These are phyloP conservation scores for Phytophthora agathidicida DNA, from an alignment of 352 stramenopile genomes.

Conservation along the genomic window DNA sequence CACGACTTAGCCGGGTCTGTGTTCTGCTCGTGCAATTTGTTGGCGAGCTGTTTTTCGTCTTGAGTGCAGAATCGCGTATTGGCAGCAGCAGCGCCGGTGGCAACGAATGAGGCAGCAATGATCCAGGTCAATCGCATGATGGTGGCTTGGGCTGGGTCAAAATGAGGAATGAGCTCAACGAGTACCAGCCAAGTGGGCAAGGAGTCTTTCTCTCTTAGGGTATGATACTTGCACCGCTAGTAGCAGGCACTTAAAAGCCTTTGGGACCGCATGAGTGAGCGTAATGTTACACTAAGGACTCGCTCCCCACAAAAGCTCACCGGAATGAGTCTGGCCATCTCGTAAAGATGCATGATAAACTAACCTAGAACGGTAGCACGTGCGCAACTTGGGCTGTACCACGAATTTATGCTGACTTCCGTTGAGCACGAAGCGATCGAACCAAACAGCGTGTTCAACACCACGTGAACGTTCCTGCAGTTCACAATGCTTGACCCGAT, in stretches of 20 bases:
- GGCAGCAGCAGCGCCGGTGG: slow-evolving; percentile 15
- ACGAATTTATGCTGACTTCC: no score
- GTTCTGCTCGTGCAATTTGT: slow-evolving; percentile 67
- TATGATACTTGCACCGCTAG: not conserved
- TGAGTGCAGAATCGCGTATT: slow-evolving; percentile 57
- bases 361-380: no score
- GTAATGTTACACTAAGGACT: no score
- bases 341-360: no score
- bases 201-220: no score
- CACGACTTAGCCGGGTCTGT: slow-evolving; percentile 62
- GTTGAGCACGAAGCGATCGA: no score
- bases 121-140: slow-evolving; percentile 21
- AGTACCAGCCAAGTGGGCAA: not conserved
- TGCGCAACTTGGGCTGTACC: no score
- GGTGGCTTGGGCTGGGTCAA: not conserved
- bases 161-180: slow-evolving; percentile 19
- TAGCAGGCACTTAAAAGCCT: slow-evolving; percentile 2
- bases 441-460: slow-evolving; percentile 1
- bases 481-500: slow-evolving; percentile 20
- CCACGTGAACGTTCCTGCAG: slow-evolving; percentile 25
- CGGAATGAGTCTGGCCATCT: no score
- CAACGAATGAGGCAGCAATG: slow-evolving; percentile 24
- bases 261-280: no score
- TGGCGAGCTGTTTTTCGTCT: slow-evolving; percentile 52
- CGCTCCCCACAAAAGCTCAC: slow-evolving; percentile 7